These are phyloP conservation scores for Trypanosoma vivax DNA, from an alignment of 208 protist species.

Conservation along the genomic window DNA sequence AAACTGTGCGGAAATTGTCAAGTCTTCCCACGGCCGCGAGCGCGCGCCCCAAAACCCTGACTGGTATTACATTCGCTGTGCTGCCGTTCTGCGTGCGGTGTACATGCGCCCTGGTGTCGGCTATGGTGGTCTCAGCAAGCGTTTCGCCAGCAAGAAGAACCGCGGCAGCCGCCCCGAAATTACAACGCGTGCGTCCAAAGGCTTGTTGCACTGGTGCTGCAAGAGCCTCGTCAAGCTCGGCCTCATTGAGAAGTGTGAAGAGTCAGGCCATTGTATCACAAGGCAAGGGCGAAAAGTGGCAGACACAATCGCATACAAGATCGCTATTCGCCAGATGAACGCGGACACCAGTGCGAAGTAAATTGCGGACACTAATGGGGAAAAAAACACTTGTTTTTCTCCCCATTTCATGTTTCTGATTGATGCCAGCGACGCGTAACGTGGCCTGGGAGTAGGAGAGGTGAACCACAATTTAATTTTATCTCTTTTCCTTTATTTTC, in stretches of 20 bases:
- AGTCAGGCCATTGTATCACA: constrained; percentile 90
- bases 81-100: constrained; percentile 94
- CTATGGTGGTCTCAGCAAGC: constrained; percentile 90
- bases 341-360: not conserved
- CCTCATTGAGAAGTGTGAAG: constrained; percentile 80
- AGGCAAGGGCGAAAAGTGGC: constrained; percentile 91
- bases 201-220: constrained; percentile 92
- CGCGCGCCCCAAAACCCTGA: constrained; percentile 95
- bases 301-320: constrained; percentile 93
- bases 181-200: constrained; percentile 71
- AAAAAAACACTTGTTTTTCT: too few species aligned
- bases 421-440: too few species aligned
- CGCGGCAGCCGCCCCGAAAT: constrained; percentile 85
- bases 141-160: constrained; percentile 92
- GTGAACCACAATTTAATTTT: not conserved
- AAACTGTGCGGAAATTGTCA: constrained; percentile 95
- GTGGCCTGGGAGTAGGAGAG: not conserved
- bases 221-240: constrained; percentile 92
- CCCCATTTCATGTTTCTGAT: too few species aligned
- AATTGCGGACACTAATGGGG: not conserved
- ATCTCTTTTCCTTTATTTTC: constrained; percentile 12
- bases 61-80: constrained; percentile 98
- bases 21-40: constrained; percentile 94
- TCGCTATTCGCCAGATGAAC: constrained; percentile 28
- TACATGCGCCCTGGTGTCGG: constrained; percentile 94